Evolutionary conservation across 78 protist genomes (phyloP).

Genomic region (Paulinella micropora): DNA sequence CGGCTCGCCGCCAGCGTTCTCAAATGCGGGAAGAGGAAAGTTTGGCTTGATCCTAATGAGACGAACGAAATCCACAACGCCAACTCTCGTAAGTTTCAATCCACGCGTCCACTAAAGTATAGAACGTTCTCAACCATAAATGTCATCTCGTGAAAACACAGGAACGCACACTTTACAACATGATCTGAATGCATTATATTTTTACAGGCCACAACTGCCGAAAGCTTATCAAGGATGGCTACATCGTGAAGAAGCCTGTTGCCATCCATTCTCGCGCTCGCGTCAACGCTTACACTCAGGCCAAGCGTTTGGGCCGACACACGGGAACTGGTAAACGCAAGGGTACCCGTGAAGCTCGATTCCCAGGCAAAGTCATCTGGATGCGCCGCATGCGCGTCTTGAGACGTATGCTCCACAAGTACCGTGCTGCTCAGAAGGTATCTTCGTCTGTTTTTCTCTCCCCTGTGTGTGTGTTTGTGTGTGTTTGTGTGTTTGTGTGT

Average conservation of each 20-base stretch:
- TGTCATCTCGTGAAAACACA: too few species aligned
- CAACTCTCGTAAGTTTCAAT: conserved; percentile 75
- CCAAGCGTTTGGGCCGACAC: conserved; percentile 71
- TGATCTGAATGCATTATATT: not conserved
- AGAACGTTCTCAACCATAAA: too few species aligned
- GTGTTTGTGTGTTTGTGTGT: too few species aligned
- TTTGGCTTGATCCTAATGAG: conserved; percentile 98
- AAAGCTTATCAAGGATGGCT: conserved; percentile 77
- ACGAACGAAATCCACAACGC: conserved; percentile 74
- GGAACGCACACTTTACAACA: not conserved
- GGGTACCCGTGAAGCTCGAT: conserved; percentile 95
- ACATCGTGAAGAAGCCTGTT: conserved; percentile 78
- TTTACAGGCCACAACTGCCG: conserved; percentile 49
- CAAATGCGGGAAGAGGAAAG: conserved; percentile 86
- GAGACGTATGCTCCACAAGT: conserved; percentile 85
- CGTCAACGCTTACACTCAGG: conserved; percentile 49
- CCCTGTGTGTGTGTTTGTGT: too few species aligned
- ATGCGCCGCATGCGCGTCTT: conserved; percentile 93
- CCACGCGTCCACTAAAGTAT: too few species aligned
- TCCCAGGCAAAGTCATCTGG: conserved; percentile 90
- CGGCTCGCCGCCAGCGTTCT: conserved; percentile 93
- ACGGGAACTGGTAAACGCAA: conserved; percentile 86
- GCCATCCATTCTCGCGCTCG: conserved; percentile 79
- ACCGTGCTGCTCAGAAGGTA: conserved; percentile 88
- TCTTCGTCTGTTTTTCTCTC: too few species aligned